These are phyloP conservation scores for Carex scoparia DNA, from an alignment of 176 grass and related monocot genomes.

Conservation along the genomic window DNA sequence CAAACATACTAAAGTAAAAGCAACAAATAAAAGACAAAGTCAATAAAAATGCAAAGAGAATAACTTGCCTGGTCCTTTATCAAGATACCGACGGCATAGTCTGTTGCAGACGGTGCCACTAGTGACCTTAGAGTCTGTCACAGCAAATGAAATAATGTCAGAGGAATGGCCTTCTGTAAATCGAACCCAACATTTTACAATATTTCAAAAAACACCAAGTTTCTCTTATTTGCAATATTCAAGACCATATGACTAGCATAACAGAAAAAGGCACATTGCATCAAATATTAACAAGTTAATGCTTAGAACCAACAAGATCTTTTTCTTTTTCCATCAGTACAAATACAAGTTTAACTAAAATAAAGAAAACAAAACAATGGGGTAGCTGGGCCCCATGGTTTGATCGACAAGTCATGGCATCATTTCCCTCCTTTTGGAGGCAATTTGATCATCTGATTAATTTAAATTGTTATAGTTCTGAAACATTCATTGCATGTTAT, in stretches of 20 bases:
- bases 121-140: constrained; percentile 73
- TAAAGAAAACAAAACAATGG: background rate
- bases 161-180: constrained; percentile 1
- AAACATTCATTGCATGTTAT: background rate
- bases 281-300: background rate
- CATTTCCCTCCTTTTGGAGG: background rate
- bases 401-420: background rate
- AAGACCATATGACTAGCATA: background rate
- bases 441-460: background rate
- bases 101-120: constrained; percentile 39
- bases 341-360: constrained; percentile 16
- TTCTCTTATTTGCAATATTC: background rate
- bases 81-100: constrained; percentile 74
- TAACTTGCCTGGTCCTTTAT: constrained; percentile 62
- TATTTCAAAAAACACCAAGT: background rate
- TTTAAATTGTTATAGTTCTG: background rate
- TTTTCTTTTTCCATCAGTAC: constrained; percentile 1
- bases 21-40: background rate
- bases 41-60: background rate
- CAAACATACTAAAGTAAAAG: background rate
- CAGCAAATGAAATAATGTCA: constrained; percentile 15
- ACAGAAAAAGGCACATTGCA: background rate
- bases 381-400: background rate
- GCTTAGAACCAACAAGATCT: background rate
- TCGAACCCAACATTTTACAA: background rate